Conservation (phyloP, 2,329 filamentous ascomycete species). For the Cercospora berteroae region DNA sequence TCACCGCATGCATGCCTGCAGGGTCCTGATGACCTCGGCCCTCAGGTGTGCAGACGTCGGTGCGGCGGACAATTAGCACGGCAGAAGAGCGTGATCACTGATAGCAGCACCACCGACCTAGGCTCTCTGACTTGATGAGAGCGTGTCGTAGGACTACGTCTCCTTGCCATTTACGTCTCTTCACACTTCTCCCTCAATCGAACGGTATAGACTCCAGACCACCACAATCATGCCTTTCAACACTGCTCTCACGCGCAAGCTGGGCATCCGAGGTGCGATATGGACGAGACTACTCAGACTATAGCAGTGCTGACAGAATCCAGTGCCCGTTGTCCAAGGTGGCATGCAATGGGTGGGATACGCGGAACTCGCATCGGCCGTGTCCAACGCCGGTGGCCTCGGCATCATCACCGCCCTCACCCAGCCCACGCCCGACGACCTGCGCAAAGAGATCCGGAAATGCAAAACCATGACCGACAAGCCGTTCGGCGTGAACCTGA, state of each 20-base stretch:
- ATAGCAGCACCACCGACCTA: constrained; percentile 2
- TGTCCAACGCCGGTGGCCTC: constrained; percentile 77
- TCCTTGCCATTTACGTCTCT: neutral
- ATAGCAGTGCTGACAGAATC: constrained; percentile 12
- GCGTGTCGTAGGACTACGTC: constrained; percentile 10
- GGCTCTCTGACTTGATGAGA: neutral
- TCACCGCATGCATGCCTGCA: neutral
- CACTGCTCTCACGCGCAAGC: constrained; percentile 60
- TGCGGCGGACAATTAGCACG: constrained; percentile 1
- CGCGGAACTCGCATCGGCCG: constrained; percentile 71
- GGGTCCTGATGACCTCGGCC: constrained; percentile 16
- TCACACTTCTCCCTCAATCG: neutral
- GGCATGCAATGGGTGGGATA: constrained; percentile 87
- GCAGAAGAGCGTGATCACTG: constrained; percentile 9
- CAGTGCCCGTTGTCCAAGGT: constrained; percentile 79
- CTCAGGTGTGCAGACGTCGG: constrained; percentile 1
- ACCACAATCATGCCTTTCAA: constrained; percentile 59
- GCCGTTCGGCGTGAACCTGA: constrained; percentile 93
- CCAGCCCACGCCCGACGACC: constrained; percentile 84
- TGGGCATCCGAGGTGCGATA: constrained; percentile 53
- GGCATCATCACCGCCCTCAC: constrained; percentile 86
- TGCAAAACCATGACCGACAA: constrained; percentile 75
- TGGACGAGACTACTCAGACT: neutral
- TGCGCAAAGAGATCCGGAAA: constrained; percentile 88
- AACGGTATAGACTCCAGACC: neutral